Evolutionary conservation across 2,329 filamentous ascomycete genomes (phyloP), one percentile per base, ranked within the genome.

Genomic region (Tolypocladium guangdongense): DNA sequence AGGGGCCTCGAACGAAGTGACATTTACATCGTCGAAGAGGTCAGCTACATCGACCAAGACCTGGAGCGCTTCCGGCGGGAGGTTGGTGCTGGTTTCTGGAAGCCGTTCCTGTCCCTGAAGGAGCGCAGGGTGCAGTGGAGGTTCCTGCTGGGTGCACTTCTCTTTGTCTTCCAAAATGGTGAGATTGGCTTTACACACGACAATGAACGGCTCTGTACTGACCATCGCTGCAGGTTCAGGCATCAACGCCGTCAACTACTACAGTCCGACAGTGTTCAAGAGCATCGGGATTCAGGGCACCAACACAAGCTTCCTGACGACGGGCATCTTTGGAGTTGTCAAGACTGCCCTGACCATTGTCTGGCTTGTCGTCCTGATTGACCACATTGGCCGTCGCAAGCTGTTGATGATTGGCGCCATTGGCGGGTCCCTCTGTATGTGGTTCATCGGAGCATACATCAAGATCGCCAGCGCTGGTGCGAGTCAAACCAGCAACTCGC

Each of bases 151-250:
- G 87, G 87, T 48, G 79, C 80, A 53, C 79, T 87, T 62, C 75
- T 92, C 22, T 91, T 91, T 74, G 72, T 91, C 52, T 90, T 83
- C 77, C 88, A 92, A 68, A 92, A 92, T 61, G 84, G 84, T 50
- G 62, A 59, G 65, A 27, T 27, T 24, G 4, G 4, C 38, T n/a
- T 43, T 2, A 3, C 6, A 12, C 7, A 47, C 4, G 12, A 5
- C 22, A 2, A 22, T 20, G 22, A 11, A 12, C 2, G 2, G 12
- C 12, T 3, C 7, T n/a, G 12, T 4, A 18, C 45, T 47, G 27
- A 47, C 27, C 6, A 11, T 49, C 22, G 1, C 7, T 51, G 32
- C 47, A 59, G 64, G 55, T 53, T 61, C 60, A 12, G 64, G 65
- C 14, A 62, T 63, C 52, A 67, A 66, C 51, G 60, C 62, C 48